Percentiles rank a stretch among this genome's conserved stretches.
Evolutionary conservation across 1,284 basidiomycete genomes (phyloP).

Genomic region (Schizophyllum amplum): DNA sequence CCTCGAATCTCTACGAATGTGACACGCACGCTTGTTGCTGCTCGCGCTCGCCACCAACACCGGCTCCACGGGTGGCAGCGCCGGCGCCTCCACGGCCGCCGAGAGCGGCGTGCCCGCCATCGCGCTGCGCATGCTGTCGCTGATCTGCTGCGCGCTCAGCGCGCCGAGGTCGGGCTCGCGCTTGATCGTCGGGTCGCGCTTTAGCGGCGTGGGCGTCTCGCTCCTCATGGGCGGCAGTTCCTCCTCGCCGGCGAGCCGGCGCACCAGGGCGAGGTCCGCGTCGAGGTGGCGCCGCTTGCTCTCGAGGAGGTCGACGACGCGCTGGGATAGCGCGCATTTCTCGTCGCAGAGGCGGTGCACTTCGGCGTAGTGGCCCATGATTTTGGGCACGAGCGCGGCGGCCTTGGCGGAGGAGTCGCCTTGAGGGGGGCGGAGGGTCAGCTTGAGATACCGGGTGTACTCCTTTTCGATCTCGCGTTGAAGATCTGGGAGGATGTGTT

Average conservation of each 20-base stretch:
- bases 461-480: constrained; percentile 54
- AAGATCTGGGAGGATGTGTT: constrained; percentile 22
- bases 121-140: constrained; percentile 40
- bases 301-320: constrained; percentile 44
- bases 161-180: constrained; percentile 1
- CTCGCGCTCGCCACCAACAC: constrained; percentile 17
- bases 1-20: not conserved
- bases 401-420: constrained; percentile 29
- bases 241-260: constrained; percentile 46
- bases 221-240: constrained; percentile 18
- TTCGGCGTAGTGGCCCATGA: constrained; percentile 42
- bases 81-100: constrained; percentile 19
- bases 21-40: constrained; percentile 27
- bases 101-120: constrained; percentile 24
- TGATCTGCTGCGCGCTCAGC: constrained; percentile 31
- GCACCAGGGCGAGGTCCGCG: constrained; percentile 46
- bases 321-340: constrained; percentile 46
- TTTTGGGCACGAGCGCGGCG: constrained; percentile 36
- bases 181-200: constrained; percentile 10
- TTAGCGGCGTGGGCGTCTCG: constrained; percentile 14
- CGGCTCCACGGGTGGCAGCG: constrained; percentile 13
- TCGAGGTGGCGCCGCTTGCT: constrained; percentile 50
- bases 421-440: constrained; percentile 29
- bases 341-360: constrained; percentile 45
- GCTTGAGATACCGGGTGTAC: constrained; percentile 48